Conservation (phyloP, 2,329 filamentous ascomycete genomes). For the Xylaria hypoxylon region DNA sequence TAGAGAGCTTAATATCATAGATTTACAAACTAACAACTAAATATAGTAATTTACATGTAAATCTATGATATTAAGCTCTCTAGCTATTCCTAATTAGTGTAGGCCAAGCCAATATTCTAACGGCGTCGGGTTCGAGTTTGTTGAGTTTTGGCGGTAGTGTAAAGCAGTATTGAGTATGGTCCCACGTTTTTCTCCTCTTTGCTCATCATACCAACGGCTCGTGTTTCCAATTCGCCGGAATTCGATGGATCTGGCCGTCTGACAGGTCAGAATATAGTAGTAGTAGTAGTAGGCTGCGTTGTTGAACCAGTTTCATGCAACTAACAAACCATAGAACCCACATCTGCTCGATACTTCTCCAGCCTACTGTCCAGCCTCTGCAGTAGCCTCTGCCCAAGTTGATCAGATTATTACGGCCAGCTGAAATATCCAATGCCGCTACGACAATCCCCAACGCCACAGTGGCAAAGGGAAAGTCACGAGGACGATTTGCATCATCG, state of each 20-base stretch:
- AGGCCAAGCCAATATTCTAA: too few species aligned
- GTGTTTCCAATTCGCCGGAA: constrained; percentile 22
- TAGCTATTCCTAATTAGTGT: too few species aligned
- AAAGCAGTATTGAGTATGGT: constrained; percentile 4
- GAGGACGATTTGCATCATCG: background rate
- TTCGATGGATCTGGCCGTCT: constrained; percentile 2
- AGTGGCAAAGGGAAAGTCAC: constrained; percentile 15
- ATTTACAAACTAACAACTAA: too few species aligned
- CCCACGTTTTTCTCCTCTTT: constrained; percentile 9
- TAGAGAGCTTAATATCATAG: too few species aligned
- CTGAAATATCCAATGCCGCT: constrained; percentile 18
- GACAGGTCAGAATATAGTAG: constrained; percentile 14
- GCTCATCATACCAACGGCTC: background rate
- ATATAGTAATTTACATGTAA: too few species aligned
- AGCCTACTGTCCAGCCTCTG: background rate
- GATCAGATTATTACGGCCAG: constrained; percentile 7
- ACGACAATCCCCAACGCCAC: constrained; percentile 1
- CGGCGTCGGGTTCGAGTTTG: too few species aligned
- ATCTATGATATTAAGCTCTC: too few species aligned
- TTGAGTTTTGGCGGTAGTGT: too few species aligned
- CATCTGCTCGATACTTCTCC: constrained; percentile 12
- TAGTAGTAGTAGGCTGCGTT: constrained; percentile 13
- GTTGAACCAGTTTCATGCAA: constrained; percentile 15
- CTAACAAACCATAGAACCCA: constrained; percentile 11
- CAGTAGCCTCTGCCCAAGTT: background rate